Conservation (phyloP, 441 rosid species). For the Rhodomyrtus psidioides region DNA sequence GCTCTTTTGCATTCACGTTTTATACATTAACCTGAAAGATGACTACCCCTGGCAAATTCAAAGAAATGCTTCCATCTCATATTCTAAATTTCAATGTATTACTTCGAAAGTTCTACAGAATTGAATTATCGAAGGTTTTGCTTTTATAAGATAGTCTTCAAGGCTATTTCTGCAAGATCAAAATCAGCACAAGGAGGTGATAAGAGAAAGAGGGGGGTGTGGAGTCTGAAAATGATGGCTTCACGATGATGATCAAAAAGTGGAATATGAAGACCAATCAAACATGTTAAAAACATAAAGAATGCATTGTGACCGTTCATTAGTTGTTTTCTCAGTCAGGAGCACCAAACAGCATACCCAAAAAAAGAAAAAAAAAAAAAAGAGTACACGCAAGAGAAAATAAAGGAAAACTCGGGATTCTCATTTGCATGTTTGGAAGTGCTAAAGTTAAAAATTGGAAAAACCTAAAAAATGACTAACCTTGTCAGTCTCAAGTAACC, state of each 20-base stretch:
- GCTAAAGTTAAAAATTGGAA: neutral
- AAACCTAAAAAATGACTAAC: conserved; percentile 21
- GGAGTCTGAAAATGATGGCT: neutral
- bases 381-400: neutral
- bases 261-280: neutral
- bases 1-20: neutral
- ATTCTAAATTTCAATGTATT: neutral
- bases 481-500: conserved; percentile 69
- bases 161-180: neutral
- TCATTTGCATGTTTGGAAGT: neutral
- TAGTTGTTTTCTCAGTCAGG: neutral
- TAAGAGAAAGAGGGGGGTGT: too few relatives aligned
- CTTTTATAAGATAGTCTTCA: neutral
- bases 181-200: neutral
- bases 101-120: neutral
- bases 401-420: neutral
- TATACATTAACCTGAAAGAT: neutral
- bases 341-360: neutral
- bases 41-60: neutral
- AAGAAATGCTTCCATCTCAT: neutral
- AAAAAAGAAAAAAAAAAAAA: neutral
- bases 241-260: neutral
- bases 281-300: neutral
- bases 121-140: neutral
- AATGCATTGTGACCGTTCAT: neutral